Evolutionary conservation across 2,329 filamentous ascomycete species (phyloP), one percentile per base, ranked within the genome.

Genomic region (Grosmannia huntii): DNA sequence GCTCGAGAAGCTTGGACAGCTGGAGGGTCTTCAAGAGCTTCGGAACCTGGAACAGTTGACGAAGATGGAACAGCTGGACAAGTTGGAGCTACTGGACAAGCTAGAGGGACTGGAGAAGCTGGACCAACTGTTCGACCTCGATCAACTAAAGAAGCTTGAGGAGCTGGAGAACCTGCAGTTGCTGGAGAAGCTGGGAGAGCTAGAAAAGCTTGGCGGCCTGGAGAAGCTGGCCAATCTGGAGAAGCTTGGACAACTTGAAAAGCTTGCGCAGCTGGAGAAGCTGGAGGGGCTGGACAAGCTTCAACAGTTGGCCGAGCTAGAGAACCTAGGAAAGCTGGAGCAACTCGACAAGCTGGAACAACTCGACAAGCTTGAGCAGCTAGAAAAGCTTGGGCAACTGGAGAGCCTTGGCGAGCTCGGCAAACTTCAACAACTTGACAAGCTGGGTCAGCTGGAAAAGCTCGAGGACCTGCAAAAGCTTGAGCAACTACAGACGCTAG

Each of bases 51-150:
- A 36, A n/a, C 51, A 53, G 21, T 46, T 60, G 5, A 72, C 75
- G 58, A 73, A 72, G 61, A 71, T 86, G 6, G 76, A 90, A 46
- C 81, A 80, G 53, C 82, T 88, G 66, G 38, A 80, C 48, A 84
- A 87, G 2, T 81, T 89, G 44, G 77, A 80, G 7, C 88, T 91
- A 64, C 80, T 96, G 51, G 85, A 87, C 61, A 87, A 89, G 31
- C 25, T 53, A 19, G 25, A 31, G 5, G 10, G 33, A 5, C 21
- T 53, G 33, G 51, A 53, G 5, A 36, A 53, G 31, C 51, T 53
- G 11, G 27, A 56, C 19, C 23, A 50, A 21, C 31, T 54, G 21
- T n/a, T 38, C 16, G 52, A 54, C 33, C 56, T 58, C 0, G 58
- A 59, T 11, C 50, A 60, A 23, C 68, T 68, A 4, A 78, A 85